These are phyloP conservation scores for Taiozyma onychis DNA, from an alignment of 1,139 yeast species.

Conservation along the genomic window DNA sequence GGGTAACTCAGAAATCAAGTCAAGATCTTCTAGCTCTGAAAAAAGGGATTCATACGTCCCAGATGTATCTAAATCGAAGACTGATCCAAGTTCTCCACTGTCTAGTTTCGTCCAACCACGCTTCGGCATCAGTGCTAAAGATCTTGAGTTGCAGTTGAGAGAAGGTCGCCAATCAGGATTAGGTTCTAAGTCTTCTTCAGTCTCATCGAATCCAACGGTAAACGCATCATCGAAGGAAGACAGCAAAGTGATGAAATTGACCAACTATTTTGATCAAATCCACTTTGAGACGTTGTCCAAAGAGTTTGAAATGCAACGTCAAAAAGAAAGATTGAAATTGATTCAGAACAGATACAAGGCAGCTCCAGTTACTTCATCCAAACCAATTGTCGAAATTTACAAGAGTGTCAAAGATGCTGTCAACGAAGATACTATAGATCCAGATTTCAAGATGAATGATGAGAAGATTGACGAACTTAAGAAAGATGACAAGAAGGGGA, in stretches of 20 bases:
- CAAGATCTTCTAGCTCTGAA: slow-evolving; percentile 8
- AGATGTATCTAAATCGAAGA: background rate
- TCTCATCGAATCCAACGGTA: slow-evolving; percentile 3
- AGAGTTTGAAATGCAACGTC: slow-evolving; percentile 87
- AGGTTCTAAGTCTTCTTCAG: slow-evolving; percentile 11
- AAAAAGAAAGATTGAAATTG: slow-evolving; percentile 63
- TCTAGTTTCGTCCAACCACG: slow-evolving; percentile 8
- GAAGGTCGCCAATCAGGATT: slow-evolving; percentile 23
- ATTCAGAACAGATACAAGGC: slow-evolving; percentile 65
- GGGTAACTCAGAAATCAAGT: background rate
- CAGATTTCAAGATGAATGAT: slow-evolving; percentile 2
- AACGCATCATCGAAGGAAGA: slow-evolving; percentile 21
- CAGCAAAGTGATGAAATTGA: slow-evolving; percentile 54
- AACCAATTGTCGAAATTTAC: slow-evolving; percentile 89
- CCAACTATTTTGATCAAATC: slow-evolving; percentile 66
- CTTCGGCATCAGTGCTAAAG: slow-evolving; percentile 23
- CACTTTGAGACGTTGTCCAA: slow-evolving; percentile 77
- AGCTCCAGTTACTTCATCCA: slow-evolving; percentile 66
- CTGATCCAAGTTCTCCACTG: background rate
- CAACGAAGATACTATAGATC: slow-evolving; percentile 29
- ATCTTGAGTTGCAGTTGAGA: slow-evolving; percentile 24
- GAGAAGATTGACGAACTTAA: slow-evolving; percentile 12
- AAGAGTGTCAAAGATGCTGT: slow-evolving; percentile 89
- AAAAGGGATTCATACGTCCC: slow-evolving; percentile 3
- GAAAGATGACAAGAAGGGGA: slow-evolving; percentile 11